phyloP scores from a whole-genome alignment of 805 yeast species.

The Pichia scutulata region DNA sequence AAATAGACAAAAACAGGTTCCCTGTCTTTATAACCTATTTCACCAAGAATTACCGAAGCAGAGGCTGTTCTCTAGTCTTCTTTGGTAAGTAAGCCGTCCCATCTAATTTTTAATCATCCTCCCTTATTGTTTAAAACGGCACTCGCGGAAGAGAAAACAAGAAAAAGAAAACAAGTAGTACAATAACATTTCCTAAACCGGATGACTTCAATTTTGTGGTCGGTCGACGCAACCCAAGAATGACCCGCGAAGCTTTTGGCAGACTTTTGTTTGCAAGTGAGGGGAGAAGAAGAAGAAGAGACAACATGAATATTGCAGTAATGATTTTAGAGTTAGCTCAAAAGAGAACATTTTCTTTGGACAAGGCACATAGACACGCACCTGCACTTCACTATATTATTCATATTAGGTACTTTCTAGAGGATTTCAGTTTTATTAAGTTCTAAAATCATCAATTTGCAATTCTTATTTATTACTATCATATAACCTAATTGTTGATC shows the following conservation, averaged over 20 bases:
- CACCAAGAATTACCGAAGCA: background rate
- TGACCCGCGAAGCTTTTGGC: background rate
- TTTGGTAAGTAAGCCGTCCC: background rate
- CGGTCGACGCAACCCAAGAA: background rate
- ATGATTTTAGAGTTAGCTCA: background rate
- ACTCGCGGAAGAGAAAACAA: background rate
- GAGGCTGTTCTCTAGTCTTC: background rate
- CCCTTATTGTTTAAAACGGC: background rate
- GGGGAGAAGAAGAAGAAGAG: background rate
- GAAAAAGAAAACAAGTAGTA: too few species aligned
- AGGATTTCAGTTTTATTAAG: background rate
- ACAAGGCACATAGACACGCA: background rate
- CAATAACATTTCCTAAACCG: background rate
- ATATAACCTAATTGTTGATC: background rate
- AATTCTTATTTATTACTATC: background rate
- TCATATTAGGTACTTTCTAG: background rate
- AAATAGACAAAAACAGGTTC: too few species aligned
- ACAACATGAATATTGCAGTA: background rate
- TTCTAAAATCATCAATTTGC: background rate
- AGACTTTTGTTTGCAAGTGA: background rate
- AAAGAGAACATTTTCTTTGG: background rate
- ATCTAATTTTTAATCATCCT: background rate
- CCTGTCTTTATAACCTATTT: background rate
- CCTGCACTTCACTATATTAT: background rate
- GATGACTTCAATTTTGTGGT: background rate